Evolutionary conservation across 371 early-diverging fungal species (phyloP), one percentile per base, ranked within the genome.

Genomic region (Ordospora pajunii): DNA sequence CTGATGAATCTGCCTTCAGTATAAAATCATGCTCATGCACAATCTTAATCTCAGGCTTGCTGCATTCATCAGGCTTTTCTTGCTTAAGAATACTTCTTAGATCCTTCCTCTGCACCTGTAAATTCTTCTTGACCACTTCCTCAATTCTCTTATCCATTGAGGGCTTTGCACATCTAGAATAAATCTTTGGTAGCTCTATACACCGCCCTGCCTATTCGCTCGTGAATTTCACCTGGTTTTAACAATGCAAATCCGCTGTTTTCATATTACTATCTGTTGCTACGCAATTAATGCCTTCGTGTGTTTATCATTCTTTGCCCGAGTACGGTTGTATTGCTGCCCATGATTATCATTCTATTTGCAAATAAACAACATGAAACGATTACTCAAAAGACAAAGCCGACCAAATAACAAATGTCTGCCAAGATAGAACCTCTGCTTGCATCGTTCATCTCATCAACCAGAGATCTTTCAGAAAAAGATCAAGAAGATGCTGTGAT

Each of bases 111-210:
- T 27, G 44, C 11, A 21, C 49, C 4, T 44, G 43, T 25, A 46
- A 46, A 17, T 48, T 62, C 45, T 37, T 51, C 5, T 48, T 45
- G 10, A 52, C 63, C 17, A 71, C 43, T 71, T 71, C 72, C n/a
- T 71, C 62, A 45, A 71, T 62, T 58, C 46, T 71, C 43, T 44
- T 71, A n/a, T 71, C 72, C 72, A 71, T 71, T 11, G 27, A 27
- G 66, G 66, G 19, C n/a, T 44, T 45, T 22, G 37, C 32, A 5
- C 58, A 14, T 58, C 40, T 32, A 58, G 58, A 58, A 58, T 37
- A 58, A 58, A 58, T 58, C 58, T 58, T 53, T 25, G 27, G 58
- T 12, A 58, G n/a, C 40, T 37, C 32, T 5, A 32, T 32, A 32
- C 32, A 32, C 32, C 32, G 5, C 5, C 32, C 32, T 32, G 5